A percentile compares a stretch with the other conserved stretches of the same genome.
These are phyloP conservation scores for Oryza punctata DNA, from an alignment of 176 grass and related monocot genomes.

Conservation along the genomic window DNA sequence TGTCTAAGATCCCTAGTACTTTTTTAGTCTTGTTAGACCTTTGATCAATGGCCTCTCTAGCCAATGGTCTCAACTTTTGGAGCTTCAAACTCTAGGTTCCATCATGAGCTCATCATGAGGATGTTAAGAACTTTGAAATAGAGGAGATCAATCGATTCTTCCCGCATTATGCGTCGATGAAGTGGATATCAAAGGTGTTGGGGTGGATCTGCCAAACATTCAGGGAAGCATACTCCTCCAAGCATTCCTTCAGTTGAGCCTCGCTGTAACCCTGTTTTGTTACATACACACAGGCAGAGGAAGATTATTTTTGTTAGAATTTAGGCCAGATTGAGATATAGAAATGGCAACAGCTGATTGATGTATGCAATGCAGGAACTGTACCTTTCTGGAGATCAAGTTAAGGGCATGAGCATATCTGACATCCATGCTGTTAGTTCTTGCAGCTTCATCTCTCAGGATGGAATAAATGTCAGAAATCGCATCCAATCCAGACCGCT, in stretches of 20 bases:
- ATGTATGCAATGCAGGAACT: not conserved
- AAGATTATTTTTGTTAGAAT: slow-evolving; percentile 15
- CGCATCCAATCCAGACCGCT: slow-evolving; percentile 89
- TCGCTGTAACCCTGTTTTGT: slow-evolving; percentile 88
- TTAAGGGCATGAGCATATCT: slow-evolving; percentile 96
- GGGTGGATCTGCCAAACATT: slow-evolving; percentile 99
- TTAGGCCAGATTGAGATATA: not conserved
- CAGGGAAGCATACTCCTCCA: slow-evolving; percentile 96
- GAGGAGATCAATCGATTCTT: not conserved
- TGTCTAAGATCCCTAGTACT: not conserved
- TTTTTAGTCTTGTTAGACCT: slow-evolving; percentile 31
- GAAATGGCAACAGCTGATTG: not conserved
- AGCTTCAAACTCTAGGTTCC: not conserved
- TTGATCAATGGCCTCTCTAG: not conserved
- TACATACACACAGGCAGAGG: slow-evolving; percentile 7
- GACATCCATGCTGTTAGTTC: slow-evolving; percentile 82
- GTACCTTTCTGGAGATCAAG: slow-evolving; percentile 99
- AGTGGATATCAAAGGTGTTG: slow-evolving; percentile 89
- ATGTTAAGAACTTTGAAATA: not conserved
- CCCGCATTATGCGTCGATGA: slow-evolving; percentile 73
- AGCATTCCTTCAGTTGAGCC: slow-evolving; percentile 92
- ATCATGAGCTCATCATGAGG: slow-evolving; percentile 18
- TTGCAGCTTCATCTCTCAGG: slow-evolving; percentile 88
- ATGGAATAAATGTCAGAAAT: slow-evolving; percentile 99
- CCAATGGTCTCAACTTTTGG: not conserved